A percentile compares a stretch with the other conserved stretches of the same genome.
These are phyloP conservation scores for Podaxis carcinomalis DNA, from an alignment of 768 basidiomycete genomes.

Conservation along the genomic window DNA sequence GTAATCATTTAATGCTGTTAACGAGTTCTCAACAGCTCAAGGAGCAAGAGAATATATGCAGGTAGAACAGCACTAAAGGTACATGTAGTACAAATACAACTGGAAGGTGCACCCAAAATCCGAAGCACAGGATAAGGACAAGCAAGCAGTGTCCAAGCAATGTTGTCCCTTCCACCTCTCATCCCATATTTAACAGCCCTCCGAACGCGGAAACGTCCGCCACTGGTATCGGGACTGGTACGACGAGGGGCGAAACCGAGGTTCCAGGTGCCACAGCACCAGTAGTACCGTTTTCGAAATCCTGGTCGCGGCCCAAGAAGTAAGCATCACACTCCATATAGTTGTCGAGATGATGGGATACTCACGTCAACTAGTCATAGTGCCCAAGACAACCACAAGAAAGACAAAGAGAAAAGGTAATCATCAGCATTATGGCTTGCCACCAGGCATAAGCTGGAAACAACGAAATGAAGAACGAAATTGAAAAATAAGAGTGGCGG, in stretches of 20 bases:
- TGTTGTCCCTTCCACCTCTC: background rate
- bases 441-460: background rate
- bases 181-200: constrained; percentile 9
- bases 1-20: too few species aligned
- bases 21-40: too few species aligned
- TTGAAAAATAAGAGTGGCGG: too few species aligned
- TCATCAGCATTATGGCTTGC: background rate
- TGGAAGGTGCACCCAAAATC: background rate
- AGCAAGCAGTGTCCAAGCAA: background rate
- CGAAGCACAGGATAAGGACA: background rate
- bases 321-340: background rate
- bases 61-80: too few species aligned
- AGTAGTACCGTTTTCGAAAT: constrained; percentile 3
- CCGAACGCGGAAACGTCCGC: constrained; percentile 6
- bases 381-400: background rate
- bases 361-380: constrained; percentile 3
- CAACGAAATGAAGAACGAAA: too few species aligned
- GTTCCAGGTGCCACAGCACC: background rate
- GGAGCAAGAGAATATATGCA: too few species aligned
- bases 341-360: background rate
- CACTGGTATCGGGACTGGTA: constrained; percentile 9
- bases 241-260: constrained; percentile 4
- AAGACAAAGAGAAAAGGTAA: background rate
- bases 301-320: background rate
- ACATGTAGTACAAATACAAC: background rate